phyloP scores from a whole-genome alignment of 2,329 filamentous ascomycete species.

The Graphiopsis chlorocephala region DNA sequence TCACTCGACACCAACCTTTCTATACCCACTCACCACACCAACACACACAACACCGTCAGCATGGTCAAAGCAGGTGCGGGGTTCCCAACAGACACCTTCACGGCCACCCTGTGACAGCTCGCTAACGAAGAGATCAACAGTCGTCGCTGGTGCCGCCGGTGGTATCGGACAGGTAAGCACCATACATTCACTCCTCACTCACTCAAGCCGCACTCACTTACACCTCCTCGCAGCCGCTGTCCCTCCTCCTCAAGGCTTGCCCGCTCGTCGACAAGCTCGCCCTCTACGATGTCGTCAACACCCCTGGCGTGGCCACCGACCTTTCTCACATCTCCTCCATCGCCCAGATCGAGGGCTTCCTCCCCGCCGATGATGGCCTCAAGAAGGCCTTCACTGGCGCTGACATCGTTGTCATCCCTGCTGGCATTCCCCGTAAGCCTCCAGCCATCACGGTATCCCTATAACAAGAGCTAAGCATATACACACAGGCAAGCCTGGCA shows the following conservation, averaged over 20 bases:
- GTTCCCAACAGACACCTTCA: slow-evolving; percentile 10
- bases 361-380: slow-evolving; percentile 79
- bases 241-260: slow-evolving; percentile 88
- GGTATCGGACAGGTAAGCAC: slow-evolving; percentile 76
- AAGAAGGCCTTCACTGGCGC: slow-evolving; percentile 87
- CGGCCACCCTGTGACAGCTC: background rate
- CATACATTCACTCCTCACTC: background rate
- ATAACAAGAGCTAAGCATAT: slow-evolving; percentile 18
- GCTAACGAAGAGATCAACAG: slow-evolving; percentile 34
- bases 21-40: background rate
- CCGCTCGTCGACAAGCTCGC: slow-evolving; percentile 87
- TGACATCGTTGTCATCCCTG: slow-evolving; percentile 95
- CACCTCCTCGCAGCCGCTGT: slow-evolving; percentile 67
- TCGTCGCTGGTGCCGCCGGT: slow-evolving; percentile 92
- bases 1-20: slow-evolving; percentile 3
- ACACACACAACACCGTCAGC: slow-evolving; percentile 20
- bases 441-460: slow-evolving; percentile 6
- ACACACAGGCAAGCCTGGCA: slow-evolving; percentile 85
- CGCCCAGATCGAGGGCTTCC: slow-evolving; percentile 82
- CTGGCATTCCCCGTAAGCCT: slow-evolving; percentile 83
- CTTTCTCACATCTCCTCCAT: slow-evolving; percentile 94
- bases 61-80: slow-evolving; percentile 32
- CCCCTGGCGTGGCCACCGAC: slow-evolving; percentile 90
- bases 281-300: slow-evolving; percentile 99
- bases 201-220: background rate